Conservation (phyloP, 208 protist genomes). For the Trypanosoma conorhini region DNA sequence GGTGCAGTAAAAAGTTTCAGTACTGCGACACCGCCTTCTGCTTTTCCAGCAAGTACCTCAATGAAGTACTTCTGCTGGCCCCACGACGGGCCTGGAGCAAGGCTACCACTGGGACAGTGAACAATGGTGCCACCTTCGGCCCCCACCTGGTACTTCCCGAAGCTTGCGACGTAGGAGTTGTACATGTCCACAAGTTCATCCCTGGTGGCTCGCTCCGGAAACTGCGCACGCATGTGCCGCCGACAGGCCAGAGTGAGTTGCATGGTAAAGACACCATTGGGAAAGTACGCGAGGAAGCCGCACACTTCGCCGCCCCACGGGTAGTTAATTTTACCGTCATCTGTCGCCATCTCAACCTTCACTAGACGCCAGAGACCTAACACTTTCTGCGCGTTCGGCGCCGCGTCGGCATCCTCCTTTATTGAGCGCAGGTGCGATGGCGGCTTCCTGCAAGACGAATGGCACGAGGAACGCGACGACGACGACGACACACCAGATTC, state of each 20-base stretch:
- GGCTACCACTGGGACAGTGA: conserved; percentile 24
- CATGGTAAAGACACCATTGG: conserved; percentile 51
- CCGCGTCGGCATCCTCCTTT: conserved; percentile 6
- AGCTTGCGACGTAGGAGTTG: conserved; percentile 63
- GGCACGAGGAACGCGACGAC: background rate
- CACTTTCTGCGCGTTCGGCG: conserved; percentile 25
- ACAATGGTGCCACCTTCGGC: conserved; percentile 27
- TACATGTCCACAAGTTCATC: conserved; percentile 68
- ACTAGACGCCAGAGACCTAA: conserved; percentile 66
- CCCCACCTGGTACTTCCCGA: conserved; percentile 50
- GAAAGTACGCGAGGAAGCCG: conserved; percentile 65
- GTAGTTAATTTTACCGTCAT: conserved; percentile 69
- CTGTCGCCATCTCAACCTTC: conserved; percentile 58
- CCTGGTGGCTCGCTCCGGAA: conserved; percentile 31
- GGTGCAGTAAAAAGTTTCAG: conserved; percentile 31
- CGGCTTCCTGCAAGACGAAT: background rate
- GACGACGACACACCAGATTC: background rate
- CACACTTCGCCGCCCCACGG: conserved; percentile 79
- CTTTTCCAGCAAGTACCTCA: conserved; percentile 10
- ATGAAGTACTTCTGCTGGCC: conserved; percentile 26
- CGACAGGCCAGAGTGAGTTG: conserved; percentile 42
- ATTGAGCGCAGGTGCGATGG: background rate
- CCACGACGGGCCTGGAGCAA: conserved; percentile 24
- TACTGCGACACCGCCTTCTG: conserved; percentile 6
- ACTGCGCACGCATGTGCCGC: conserved; percentile 26